phyloP scores from a whole-genome alignment of 2,329 filamentous ascomycete species.

The Botrytis pseudocinerea region DNA sequence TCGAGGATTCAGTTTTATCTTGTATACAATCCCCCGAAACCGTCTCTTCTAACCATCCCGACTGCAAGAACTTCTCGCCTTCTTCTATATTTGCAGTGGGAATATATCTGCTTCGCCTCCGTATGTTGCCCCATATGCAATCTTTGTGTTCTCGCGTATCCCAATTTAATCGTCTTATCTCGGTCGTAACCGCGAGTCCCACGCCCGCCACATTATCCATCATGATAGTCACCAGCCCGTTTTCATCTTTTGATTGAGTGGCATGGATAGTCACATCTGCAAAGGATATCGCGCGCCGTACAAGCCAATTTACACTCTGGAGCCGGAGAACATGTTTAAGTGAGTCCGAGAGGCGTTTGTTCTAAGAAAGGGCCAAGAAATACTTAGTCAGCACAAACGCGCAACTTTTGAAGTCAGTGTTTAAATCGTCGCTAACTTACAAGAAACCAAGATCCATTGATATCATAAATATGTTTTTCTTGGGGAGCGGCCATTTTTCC shows the following conservation, averaged over 20 bases:
- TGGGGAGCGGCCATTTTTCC: background rate
- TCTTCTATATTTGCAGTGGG: background rate
- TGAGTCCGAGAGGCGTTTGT: background rate
- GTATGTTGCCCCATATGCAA: background rate
- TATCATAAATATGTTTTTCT: conserved; percentile 2
- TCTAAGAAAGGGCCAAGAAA: background rate
- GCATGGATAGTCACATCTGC: background rate
- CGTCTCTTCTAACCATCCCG: background rate
- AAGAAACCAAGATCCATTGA: background rate
- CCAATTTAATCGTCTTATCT: background rate
- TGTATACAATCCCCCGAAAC: background rate
- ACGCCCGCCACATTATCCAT: background rate
- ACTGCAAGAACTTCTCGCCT: background rate
- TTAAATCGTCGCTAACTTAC: background rate
- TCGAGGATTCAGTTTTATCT: background rate
- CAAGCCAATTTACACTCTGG: background rate
- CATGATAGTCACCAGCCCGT: background rate
- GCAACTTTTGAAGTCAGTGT: background rate
- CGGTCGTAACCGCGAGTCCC: background rate
- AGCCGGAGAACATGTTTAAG: background rate
- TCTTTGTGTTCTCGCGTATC: background rate
- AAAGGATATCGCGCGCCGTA: background rate
- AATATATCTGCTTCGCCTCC: background rate
- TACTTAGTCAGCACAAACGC: background rate
- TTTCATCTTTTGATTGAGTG: background rate